Percentiles rank a stretch among this genome's conserved stretches.
Conservation (phyloP, 202 grass and related monocot species). For the Alloteropsis angusta region DNA sequence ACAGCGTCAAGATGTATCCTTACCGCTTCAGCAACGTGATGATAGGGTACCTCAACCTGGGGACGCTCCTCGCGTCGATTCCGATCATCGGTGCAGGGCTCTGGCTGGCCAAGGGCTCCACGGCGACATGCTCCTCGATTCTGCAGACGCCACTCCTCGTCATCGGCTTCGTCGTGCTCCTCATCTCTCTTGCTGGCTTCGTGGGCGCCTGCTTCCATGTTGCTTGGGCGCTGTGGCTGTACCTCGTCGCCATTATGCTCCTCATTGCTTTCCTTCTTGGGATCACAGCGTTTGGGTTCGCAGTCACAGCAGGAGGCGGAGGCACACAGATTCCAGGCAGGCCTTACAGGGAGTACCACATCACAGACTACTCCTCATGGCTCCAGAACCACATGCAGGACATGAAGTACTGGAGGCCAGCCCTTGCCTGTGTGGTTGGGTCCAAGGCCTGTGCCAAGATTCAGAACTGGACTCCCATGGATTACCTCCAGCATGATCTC, state of each 20-base stretch:
- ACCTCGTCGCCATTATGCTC: constrained; percentile 62
- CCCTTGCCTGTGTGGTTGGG: constrained; percentile 69
- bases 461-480: constrained; percentile 66
- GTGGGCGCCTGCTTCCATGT: constrained; percentile 96
- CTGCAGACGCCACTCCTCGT: constrained; percentile 86
- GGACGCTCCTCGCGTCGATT: constrained; percentile 75
- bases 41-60: constrained; percentile 87
- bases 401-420: constrained; percentile 58
- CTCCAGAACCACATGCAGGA: constrained; percentile 58
- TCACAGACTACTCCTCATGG: constrained; percentile 60
- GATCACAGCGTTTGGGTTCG: constrained; percentile 74
- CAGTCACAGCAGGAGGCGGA: constrained; percentile 67
- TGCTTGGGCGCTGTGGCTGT: constrained; percentile 90
- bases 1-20: constrained; percentile 48
- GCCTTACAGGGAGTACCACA: constrained; percentile 76
- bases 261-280: constrained; percentile 61
- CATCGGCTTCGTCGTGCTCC: constrained; percentile 66
- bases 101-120: constrained; percentile 70
- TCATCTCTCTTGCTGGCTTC: constrained; percentile 78
- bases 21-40: constrained; percentile 75
- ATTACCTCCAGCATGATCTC: constrained; percentile 85
- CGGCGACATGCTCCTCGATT: constrained; percentile 55
- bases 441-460: constrained; percentile 84
- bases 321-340: constrained; percentile 50
- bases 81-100: constrained; percentile 79